phyloP scores from a whole-genome alignment of 768 basidiomycete species.

The Boletellus sp. region DNA sequence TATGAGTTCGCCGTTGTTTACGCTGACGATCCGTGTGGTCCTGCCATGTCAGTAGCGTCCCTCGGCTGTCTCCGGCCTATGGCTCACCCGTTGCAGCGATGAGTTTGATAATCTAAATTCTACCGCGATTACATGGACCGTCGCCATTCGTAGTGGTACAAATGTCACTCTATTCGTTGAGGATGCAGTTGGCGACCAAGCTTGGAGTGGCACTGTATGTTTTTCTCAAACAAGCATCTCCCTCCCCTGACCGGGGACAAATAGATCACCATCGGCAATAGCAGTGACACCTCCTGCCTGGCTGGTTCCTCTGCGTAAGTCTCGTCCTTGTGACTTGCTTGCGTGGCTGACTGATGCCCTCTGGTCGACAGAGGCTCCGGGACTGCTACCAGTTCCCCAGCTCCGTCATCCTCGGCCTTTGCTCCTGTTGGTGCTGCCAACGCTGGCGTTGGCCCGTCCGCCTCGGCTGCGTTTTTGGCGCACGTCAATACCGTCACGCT shows the following conservation, averaged over 20 bases:
- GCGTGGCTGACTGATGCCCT: constrained; percentile 2
- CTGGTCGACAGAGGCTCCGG: constrained; percentile 5
- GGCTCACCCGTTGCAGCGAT: constrained; percentile 36
- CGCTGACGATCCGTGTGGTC: constrained; percentile 53
- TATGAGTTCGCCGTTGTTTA: constrained; percentile 59
- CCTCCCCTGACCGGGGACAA: neutral
- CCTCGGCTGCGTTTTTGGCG: constrained; percentile 25
- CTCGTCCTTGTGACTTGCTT: neutral
- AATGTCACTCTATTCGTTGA: constrained; percentile 49
- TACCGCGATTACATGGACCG: constrained; percentile 39
- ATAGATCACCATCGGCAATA: constrained; percentile 36
- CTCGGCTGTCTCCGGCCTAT: neutral
- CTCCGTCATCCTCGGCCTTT: constrained; percentile 13
- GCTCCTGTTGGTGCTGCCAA: constrained; percentile 34
- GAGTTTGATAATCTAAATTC: constrained; percentile 56
- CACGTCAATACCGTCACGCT: constrained; percentile 22
- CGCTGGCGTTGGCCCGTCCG: constrained; percentile 31
- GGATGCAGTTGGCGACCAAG: constrained; percentile 54
- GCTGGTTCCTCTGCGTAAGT: constrained; percentile 4
- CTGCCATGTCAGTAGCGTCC: constrained; percentile 46
- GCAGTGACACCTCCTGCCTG: constrained; percentile 39
- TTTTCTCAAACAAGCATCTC: neutral
- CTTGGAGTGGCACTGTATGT: constrained; percentile 62
- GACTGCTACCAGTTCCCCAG: neutral
- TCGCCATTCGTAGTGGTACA: constrained; percentile 44